Base-by-base conservation (phyloP, 228 moss, liverwort and hornwort genomes). In the Sphagnum magellanicum region DNA sequence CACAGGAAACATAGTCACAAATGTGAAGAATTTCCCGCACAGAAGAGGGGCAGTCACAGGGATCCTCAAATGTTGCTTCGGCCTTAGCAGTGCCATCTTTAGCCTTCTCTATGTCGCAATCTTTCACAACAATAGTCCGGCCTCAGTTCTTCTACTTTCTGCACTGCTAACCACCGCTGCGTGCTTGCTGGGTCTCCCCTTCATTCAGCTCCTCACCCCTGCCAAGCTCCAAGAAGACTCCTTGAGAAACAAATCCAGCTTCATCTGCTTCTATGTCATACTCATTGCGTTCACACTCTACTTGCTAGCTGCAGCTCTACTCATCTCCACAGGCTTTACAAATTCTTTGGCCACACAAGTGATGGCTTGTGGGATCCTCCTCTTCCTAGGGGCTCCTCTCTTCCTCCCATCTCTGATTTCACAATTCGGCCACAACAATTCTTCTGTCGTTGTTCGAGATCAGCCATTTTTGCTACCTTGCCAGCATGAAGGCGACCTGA, bases 1-100 rank as follows among this genome's bases (percentile, higher is more conserved):
- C 65, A 83, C 79, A 8, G 83, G 76, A 69, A 75, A 73, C 52
- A 53, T 83, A n/a, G 79, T 83, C 63, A 83, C 83, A 14, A 63
- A 73, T 61, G 70, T 83, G 71, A 64, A 69, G 1, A 83, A 83
- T 68, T 83, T 79, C 59, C 83, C 83, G 49, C 73, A 74, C 67
- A 73, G 76, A 14, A 67, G 79, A 59, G 83, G 83, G 64, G 71
- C 68, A 8, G 79, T 83, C 5, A 76, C 73, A 51, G 83, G 83
- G 55, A 71, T 79, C 13, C 65, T 83, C n/a, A 83, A 83, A 65
- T 73, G 83, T 47, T 70, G 79, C 71, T 79, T 71, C 17, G 83
- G 83, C 65, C 52, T 83, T 60, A 83, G 83, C 64, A 79, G 71
- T 67, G 82, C 82, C 55, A 73, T 82, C 51, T 82, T 73, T 74